A percentile compares a stretch with the other conserved stretches of the same genome.
phyloP scores from a whole-genome alignment of 1,139 yeast genomes.

The Suhomyces choctaworum region DNA sequence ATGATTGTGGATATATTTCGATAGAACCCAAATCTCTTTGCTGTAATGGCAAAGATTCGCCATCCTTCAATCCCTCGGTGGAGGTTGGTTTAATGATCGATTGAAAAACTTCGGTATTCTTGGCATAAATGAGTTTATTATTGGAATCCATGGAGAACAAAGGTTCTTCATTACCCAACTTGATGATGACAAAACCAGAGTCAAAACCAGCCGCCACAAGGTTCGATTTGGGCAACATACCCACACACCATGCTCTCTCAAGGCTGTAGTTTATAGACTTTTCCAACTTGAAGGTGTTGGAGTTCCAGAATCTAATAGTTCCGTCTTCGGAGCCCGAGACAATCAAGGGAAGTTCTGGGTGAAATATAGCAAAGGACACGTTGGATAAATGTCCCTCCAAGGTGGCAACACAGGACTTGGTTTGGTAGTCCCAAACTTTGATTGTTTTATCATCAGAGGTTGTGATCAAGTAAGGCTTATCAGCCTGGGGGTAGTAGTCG shows the following conservation, averaged over 20 bases:
- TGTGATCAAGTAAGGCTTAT: constrained; percentile 92
- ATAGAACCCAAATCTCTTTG: constrained; percentile 89
- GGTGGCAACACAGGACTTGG: constrained; percentile 92
- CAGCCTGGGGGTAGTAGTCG: constrained; percentile 95
- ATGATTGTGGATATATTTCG: constrained; percentile 86
- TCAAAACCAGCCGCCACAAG: constrained; percentile 92
- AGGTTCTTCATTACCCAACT: constrained; percentile 93
- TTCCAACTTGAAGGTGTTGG: constrained; percentile 80
- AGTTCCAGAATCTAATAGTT: constrained; percentile 75
- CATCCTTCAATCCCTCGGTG: constrained; percentile 70
- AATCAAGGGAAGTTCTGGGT: constrained; percentile 89
- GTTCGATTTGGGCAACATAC: constrained; percentile 74
- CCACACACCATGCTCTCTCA: constrained; percentile 96
- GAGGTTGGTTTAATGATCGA: constrained; percentile 73
- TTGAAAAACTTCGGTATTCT: constrained; percentile 86
- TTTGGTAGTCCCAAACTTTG: constrained; percentile 96
- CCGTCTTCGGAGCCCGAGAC: constrained; percentile 85
- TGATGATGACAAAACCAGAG: constrained; percentile 84
- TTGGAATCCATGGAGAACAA: constrained; percentile 89
- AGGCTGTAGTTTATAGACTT: constrained; percentile 87
- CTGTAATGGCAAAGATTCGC: constrained; percentile 71
- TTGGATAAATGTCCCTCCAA: constrained; percentile 91
- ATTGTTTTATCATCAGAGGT: constrained; percentile 90
- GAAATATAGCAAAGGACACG: constrained; percentile 95
- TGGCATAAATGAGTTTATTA: constrained; percentile 89